A percentile compares a stretch with the other conserved stretches of the same genome.
Conservation (phyloP, 768 basidiomycete species). For the Mycena alexandri region DNA sequence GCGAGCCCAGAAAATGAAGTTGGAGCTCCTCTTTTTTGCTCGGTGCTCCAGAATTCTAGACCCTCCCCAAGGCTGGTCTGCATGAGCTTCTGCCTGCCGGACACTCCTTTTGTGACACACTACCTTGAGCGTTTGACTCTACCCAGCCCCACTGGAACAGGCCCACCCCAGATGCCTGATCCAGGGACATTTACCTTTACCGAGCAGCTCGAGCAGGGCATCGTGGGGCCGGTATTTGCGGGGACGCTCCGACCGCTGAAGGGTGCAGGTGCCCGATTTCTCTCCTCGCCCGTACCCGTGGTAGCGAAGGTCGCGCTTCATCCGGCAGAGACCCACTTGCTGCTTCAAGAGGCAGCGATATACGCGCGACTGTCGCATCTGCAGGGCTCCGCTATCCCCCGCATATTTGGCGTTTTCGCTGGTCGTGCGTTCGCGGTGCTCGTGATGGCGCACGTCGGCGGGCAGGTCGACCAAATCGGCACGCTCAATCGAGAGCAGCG, state of each 20-base stretch:
- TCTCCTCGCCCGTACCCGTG: background rate
- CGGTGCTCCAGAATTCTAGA: background rate
- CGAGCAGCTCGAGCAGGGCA: slow-evolving; percentile 25
- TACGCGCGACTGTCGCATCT: slow-evolving; percentile 11
- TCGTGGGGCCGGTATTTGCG: slow-evolving; percentile 24
- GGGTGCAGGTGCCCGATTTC: too few relatives aligned
- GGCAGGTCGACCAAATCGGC: background rate
- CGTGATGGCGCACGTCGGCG: slow-evolving; percentile 8
- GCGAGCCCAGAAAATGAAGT: background rate
- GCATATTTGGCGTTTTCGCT: slow-evolving; percentile 14
- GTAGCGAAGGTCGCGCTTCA: slow-evolving; percentile 26
- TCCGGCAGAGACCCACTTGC: slow-evolving; percentile 5
- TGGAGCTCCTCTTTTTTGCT: too few relatives aligned
- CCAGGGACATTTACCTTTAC: slow-evolving; percentile 1
- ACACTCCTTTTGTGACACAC: slow-evolving; percentile 7
- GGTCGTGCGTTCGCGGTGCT: slow-evolving; percentile 15
- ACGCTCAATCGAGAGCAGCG: slow-evolving; percentile 17
- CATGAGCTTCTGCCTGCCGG: slow-evolving; percentile 15
- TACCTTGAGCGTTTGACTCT: slow-evolving; percentile 5
- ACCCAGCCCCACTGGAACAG: background rate
- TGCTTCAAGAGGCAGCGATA: slow-evolving; percentile 24
- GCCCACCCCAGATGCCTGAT: background rate
- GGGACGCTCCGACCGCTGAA: background rate
- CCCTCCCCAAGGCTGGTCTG: background rate
- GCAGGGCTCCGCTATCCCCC: slow-evolving; percentile 18